Percentiles rank a stretch among this genome's conserved stretches.
Conservation (phyloP, 116 monocot species). For the Cymodocea nodosa region DNA sequence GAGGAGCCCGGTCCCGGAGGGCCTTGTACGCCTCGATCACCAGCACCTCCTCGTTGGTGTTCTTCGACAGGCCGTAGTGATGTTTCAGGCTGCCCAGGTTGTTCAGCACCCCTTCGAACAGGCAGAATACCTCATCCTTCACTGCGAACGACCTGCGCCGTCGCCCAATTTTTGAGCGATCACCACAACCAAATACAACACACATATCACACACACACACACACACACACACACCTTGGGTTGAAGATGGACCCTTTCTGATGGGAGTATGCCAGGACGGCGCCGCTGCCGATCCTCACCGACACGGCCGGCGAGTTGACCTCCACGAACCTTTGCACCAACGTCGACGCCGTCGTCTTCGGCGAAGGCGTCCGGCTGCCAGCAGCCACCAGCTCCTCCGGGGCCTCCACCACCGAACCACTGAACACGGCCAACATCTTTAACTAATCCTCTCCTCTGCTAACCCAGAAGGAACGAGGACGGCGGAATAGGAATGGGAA, state of each 20-base stretch:
- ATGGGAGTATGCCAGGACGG: slow-evolving; percentile 56
- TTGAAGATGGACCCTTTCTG: slow-evolving; percentile 36
- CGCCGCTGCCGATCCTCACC: slow-evolving; percentile 41
- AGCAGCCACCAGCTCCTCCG: slow-evolving; percentile 76
- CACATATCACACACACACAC: slow-evolving; percentile 18
- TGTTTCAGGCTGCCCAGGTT: slow-evolving; percentile 50
- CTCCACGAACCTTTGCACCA: slow-evolving; percentile 47
- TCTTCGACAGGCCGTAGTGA: slow-evolving; percentile 76
- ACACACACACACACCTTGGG: slow-evolving; percentile 35
- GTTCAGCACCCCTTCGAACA: slow-evolving; percentile 72
- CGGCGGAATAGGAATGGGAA: too few species aligned
- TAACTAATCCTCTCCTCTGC: background rate
- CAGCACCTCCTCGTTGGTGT: slow-evolving; percentile 60
- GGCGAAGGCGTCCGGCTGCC: slow-evolving; percentile 93
- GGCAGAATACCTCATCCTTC: slow-evolving; percentile 96
- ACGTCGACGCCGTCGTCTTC: slow-evolving; percentile 62
- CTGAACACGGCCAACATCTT: slow-evolving; percentile 89
- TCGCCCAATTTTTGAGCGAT: too few species aligned
- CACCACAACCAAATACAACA: too few species aligned
- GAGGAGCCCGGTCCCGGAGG: slow-evolving; percentile 79
- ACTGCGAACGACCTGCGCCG: slow-evolving; percentile 61
- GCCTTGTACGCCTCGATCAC: slow-evolving; percentile 95
- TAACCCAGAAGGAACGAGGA: too few species aligned
- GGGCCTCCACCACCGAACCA: slow-evolving; percentile 62
- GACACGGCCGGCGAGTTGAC: slow-evolving; percentile 28